phyloP scores from a whole-genome alignment of 2,329 filamentous ascomycete genomes.

The Ceratocystis colombiana region DNA sequence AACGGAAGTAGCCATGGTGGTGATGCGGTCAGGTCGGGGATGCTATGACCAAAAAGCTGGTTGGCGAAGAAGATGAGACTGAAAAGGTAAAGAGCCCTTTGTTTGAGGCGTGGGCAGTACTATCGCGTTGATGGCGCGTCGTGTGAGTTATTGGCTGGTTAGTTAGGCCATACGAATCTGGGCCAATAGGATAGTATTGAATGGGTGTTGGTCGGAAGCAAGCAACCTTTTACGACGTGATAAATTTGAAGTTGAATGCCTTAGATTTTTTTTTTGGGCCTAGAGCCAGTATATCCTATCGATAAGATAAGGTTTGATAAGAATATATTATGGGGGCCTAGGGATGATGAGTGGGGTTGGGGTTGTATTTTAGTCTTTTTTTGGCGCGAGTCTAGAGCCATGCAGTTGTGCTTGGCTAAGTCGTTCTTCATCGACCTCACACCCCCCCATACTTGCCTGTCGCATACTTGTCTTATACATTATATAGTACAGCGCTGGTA shows the following conservation, averaged over 20 bases:
- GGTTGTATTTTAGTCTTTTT: conserved; percentile 1
- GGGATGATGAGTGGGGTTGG: not conserved
- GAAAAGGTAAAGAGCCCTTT: not conserved
- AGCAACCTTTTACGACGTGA: not conserved
- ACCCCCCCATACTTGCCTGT: too few relatives aligned
- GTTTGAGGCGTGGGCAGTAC: too few relatives aligned
- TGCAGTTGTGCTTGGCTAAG: not conserved
- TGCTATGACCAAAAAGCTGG: not conserved
- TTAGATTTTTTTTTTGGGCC: conserved; percentile 11
- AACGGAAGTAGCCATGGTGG: conserved; percentile 73
- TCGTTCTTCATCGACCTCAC: too few relatives aligned
- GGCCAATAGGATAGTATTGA: too few relatives aligned
- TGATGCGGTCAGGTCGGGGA: not conserved
- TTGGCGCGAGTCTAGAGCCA: not conserved
- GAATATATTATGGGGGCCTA: too few relatives aligned
- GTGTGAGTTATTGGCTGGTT: too few relatives aligned
- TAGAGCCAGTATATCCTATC: not conserved
- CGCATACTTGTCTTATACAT: too few relatives aligned
- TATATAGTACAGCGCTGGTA: too few relatives aligned
- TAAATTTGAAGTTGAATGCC: conserved; percentile 1
- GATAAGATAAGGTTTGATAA: not conserved
- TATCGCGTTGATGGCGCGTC: too few relatives aligned
- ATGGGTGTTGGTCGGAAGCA: not conserved
- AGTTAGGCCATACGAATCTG: too few relatives aligned
- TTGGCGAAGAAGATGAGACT: not conserved